phyloP scores from a whole-genome alignment of 306 rosid species.

The Lathyrus oleraceus region DNA sequence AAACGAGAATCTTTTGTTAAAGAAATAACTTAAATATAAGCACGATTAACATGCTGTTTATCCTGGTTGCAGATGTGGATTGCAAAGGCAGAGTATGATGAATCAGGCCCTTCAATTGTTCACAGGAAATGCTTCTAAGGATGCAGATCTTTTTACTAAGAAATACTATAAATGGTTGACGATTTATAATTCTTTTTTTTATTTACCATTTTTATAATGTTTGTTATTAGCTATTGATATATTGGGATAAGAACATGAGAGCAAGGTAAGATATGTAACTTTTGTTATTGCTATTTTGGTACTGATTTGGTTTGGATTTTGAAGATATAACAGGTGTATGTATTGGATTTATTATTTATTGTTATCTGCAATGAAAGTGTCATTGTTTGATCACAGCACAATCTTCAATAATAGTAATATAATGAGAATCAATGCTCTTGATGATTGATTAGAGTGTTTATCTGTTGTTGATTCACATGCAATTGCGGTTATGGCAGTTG shows the following conservation, averaged over 20 bases:
- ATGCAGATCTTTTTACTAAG: slow-evolving; percentile 42
- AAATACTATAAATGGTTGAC: slow-evolving; percentile 56
- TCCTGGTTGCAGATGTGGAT: slow-evolving; percentile 85
- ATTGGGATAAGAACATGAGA: slow-evolving; percentile 63
- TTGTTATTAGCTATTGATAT: slow-evolving; percentile 43
- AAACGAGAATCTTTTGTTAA: neutral
- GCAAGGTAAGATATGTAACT: slow-evolving; percentile 53
- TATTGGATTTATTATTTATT: slow-evolving; percentile 27
- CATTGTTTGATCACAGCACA: slow-evolving; percentile 16
- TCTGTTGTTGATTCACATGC: neutral
- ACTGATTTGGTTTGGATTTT: slow-evolving; percentile 52
- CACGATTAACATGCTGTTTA: neutral
- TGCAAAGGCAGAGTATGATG: slow-evolving; percentile 93
- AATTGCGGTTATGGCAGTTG: neutral
- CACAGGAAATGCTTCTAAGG: slow-evolving; percentile 97
- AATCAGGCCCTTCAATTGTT: slow-evolving; percentile 94
- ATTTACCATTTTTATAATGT: slow-evolving; percentile 49
- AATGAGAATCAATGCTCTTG: neutral
- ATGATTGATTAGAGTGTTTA: neutral
- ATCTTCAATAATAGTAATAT: neutral
- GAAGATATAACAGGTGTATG: slow-evolving; percentile 13
- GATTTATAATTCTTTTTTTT: slow-evolving; percentile 36
- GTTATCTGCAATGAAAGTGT: slow-evolving; percentile 17
- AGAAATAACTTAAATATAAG: neutral
- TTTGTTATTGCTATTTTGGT: slow-evolving; percentile 31